These are phyloP conservation scores for Aspergillus pseudonomiae DNA, from an alignment of 2,329 filamentous ascomycete species.

Conservation along the genomic window DNA sequence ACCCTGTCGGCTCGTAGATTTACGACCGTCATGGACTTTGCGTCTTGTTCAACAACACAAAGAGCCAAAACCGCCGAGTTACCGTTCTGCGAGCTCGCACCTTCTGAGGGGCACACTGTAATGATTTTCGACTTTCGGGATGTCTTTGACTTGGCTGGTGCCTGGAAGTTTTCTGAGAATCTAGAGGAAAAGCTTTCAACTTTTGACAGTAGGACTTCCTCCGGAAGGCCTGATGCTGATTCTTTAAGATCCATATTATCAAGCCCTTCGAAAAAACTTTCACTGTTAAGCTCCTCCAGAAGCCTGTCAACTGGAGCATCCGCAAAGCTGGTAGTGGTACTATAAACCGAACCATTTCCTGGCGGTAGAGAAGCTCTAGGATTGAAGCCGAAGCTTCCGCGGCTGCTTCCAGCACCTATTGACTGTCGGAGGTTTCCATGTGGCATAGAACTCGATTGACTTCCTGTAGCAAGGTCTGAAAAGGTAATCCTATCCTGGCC, in stretches of 20 bases:
- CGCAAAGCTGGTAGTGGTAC: constrained; percentile 62
- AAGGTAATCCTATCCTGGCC: constrained; percentile 83
- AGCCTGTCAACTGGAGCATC: constrained; percentile 71
- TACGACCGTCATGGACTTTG: constrained; percentile 69
- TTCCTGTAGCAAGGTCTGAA: constrained; percentile 65
- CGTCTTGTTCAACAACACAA: constrained; percentile 70
- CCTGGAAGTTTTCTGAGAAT: constrained; percentile 35
- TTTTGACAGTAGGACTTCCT: constrained; percentile 72
- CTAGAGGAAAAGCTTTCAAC: constrained; percentile 69
- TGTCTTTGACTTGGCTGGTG: constrained; percentile 28
- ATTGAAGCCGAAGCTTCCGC: constrained; percentile 61
- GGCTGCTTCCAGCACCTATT: constrained; percentile 67
- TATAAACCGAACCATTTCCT: constrained; percentile 51
- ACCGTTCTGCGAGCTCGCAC: constrained; percentile 33
- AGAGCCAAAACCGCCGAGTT: constrained; percentile 47
- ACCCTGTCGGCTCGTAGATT: constrained; percentile 61
- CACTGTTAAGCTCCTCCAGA: constrained; percentile 67
- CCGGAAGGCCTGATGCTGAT: constrained; percentile 70
- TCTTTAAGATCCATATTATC: constrained; percentile 74
- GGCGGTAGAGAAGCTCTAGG: constrained; percentile 60
- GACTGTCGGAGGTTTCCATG: constrained; percentile 67
- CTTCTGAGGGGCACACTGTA: constrained; percentile 58
- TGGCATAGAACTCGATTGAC: constrained; percentile 34
- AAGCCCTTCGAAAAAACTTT: constrained; percentile 68
- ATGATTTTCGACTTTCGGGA: constrained; percentile 56